Base-by-base conservation (phyloP, 345 rosid genomes). In the Salix exigua region DNA sequence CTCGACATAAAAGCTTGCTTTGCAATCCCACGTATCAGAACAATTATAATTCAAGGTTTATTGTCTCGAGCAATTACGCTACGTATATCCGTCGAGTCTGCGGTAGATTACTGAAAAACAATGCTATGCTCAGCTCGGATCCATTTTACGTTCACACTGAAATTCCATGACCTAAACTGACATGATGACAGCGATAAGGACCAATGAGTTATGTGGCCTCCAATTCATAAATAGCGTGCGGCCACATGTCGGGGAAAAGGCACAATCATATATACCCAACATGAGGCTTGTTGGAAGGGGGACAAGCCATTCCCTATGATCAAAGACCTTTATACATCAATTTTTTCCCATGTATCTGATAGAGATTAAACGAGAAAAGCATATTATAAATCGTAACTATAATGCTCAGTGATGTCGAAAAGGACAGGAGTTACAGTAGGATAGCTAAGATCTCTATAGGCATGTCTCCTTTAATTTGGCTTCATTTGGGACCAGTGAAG, bases 171-270 rank as follows among this genome's bases (percentile, higher is more conserved):
- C 23, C 62, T 1, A 9, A 55, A 12, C 62, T 55, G 62, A n/a
- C 72, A 70, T 46, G 1, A 31, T 30, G 48, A 28, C 50, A 72
- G n/a, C 3, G 62, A 75, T 14, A 42, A 72, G 37, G 76, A 37
- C 72, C 38, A 2, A 6, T 25, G 46, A 6, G 72, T 12, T 3
- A 11, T 21, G 53, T 17, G 64, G 64, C 69, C 68, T 38, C 78
- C 67, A 66, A 63, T 62, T 72, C 63, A 75, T 63, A 78, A 83
- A 71, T 74, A 82, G 38, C 78, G 77, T 73, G 77, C 81, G 78
- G 79, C 83, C 81, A 18, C 18, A 21, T 82, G 88, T 85, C 86
- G 78, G 88, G 74, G 8, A 44, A 72, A 77, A 58, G 83, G 67
- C 67, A 17, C 60, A 28, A 50, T 74, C 76, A 66, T n/a, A n/a